These are phyloP conservation scores for Crinitomyces ghanaensis DNA, from an alignment of 805 yeast genomes.

Conservation along the genomic window DNA sequence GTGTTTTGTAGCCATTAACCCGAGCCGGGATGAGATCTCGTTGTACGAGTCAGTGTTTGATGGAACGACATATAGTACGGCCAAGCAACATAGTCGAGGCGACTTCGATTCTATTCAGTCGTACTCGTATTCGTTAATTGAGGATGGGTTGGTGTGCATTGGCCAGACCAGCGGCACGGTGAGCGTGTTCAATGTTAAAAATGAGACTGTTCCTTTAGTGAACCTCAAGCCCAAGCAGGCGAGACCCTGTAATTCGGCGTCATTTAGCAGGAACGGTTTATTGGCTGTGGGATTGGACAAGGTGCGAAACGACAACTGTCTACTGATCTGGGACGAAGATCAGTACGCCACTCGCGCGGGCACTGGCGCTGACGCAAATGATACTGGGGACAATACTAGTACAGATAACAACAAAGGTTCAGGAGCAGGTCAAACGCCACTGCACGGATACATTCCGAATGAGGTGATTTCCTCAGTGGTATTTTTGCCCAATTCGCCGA, in stretches of 20 bases:
- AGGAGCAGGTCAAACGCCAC: slow-evolving; percentile 13
- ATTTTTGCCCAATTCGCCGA: slow-evolving; percentile 50
- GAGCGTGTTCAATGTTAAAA: slow-evolving; percentile 47
- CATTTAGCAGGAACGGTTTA: slow-evolving; percentile 54
- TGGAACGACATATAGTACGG: slow-evolving; percentile 16
- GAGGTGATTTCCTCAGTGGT: slow-evolving; percentile 63
- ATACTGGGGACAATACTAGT: not conserved
- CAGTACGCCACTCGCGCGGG: slow-evolving; percentile 20
- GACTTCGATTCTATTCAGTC: slow-evolving; percentile 65
- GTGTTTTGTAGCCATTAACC: slow-evolving; percentile 55
- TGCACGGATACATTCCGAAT: slow-evolving; percentile 45
- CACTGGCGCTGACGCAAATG: slow-evolving; percentile 24
- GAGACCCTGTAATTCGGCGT: slow-evolving; percentile 63
- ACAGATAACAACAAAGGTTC: not conserved
- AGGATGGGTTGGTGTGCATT: slow-evolving; percentile 52
- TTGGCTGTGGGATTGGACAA: slow-evolving; percentile 74
- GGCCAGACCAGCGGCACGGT: slow-evolving; percentile 67
- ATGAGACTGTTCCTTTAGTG: slow-evolving; percentile 27
- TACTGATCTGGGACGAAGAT: slow-evolving; percentile 68
- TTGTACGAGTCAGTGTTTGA: slow-evolving; percentile 29
- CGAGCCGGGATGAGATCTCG: slow-evolving; percentile 69
- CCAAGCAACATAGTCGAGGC: slow-evolving; percentile 24
- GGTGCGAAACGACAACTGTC: slow-evolving; percentile 60
- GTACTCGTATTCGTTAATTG: slow-evolving; percentile 44
- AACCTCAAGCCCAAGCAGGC: slow-evolving; percentile 49